phyloP scores from a whole-genome alignment of 176 grass and related monocot species.

The Aegilops umbellulata region DNA sequence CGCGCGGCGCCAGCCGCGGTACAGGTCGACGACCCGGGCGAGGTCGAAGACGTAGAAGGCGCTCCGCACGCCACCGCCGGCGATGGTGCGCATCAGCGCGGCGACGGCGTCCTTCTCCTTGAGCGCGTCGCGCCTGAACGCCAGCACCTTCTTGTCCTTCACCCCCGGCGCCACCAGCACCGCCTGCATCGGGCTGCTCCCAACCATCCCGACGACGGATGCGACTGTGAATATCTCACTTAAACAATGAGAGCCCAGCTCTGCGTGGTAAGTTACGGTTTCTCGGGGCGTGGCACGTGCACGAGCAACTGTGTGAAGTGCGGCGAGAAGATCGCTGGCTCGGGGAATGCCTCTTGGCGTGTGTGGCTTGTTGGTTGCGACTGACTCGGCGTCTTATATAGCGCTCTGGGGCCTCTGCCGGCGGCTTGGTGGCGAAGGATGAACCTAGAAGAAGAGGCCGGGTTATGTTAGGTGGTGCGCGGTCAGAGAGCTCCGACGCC shows the following conservation, averaged over 20 bases:
- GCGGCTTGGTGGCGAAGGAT: not conserved
- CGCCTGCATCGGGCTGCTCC: constrained; percentile 27
- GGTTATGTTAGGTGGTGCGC: not conserved
- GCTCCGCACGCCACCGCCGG: not conserved
- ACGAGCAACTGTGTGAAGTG: not conserved
- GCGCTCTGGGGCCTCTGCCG: not conserved
- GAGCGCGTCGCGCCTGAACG: constrained; percentile 1
- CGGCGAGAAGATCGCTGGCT: not conserved
- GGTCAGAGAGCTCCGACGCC: not conserved
- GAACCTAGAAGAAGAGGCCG: not conserved
- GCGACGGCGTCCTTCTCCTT: constrained; percentile 25
- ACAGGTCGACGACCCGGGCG: not conserved
- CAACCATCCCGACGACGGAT: constrained; percentile 12
- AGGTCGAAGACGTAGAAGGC: constrained; percentile 26
- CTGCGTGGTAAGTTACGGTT: too few species aligned
- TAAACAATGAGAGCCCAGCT: not conserved
- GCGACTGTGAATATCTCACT: not conserved
- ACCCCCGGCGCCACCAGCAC: constrained; percentile 36
- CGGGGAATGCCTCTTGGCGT: constrained; percentile 4
- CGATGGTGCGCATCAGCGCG: not conserved
- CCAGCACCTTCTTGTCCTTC: constrained; percentile 27
- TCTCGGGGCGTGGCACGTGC: too few species aligned
- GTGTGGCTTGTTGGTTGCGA: constrained; percentile 17
- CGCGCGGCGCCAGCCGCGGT: not conserved
- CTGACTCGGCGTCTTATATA: not conserved